phyloP scores from a whole-genome alignment of 768 basidiomycete genomes.

The Termitomyces sp. region DNA sequence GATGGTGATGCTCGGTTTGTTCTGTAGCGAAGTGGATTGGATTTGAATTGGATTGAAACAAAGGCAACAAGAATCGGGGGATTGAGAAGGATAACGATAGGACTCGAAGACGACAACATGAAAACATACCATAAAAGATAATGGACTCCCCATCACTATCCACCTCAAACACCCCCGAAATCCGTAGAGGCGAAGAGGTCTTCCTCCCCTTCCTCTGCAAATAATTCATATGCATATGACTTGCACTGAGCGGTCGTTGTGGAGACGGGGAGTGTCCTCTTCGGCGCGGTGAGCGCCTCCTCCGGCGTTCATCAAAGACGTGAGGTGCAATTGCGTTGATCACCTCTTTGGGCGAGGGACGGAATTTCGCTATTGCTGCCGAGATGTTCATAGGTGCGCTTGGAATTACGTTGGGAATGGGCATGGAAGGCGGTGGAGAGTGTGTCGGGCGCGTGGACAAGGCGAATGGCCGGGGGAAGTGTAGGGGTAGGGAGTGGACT shows the following conservation, averaged over 20 bases:
- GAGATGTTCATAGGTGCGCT: constrained; percentile 11
- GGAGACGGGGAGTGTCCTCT: constrained; percentile 15
- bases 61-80: not conserved
- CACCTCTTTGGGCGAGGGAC: constrained; percentile 34
- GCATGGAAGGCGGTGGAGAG: not conserved
- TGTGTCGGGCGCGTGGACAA: not conserved
- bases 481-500: constrained; percentile 1
- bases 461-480: not conserved
- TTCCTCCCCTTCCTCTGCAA: constrained; percentile 18
- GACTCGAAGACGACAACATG: not conserved
- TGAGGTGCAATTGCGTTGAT: constrained; percentile 41
- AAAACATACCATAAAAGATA: constrained; percentile 23
- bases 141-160: constrained; percentile 27
- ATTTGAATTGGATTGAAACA: not conserved
- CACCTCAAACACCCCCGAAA: constrained; percentile 26
- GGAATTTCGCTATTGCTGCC: constrained; percentile 32
- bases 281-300: constrained; percentile 16
- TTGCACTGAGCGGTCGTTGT: not conserved
- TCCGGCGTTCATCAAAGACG: constrained; percentile 34
- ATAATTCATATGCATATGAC: constrained; percentile 2
- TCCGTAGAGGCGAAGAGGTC: constrained; percentile 26
- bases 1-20: constrained; percentile 13
- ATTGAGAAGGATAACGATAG: not conserved
- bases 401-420: constrained; percentile 1
- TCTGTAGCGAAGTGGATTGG: not conserved